Evolutionary conservation across 1,139 yeast species (phyloP), one percentile per base, ranked within the genome.

Genomic region (Yamadazyma songkhlaensis): DNA sequence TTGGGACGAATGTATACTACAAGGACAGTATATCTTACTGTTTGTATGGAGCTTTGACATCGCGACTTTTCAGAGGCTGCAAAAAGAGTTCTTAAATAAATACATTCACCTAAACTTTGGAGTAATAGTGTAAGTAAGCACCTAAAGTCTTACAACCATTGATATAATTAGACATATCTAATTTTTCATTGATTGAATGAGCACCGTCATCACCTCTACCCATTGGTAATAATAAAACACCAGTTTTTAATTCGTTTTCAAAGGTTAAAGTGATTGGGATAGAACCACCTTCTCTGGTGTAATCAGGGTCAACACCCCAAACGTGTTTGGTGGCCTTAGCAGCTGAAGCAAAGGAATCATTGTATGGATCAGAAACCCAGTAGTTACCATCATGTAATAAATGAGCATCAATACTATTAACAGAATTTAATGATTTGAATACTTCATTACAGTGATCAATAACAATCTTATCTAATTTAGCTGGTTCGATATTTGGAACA

Each of bases 151-250:
- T 94, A 57, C 86, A 82, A 45, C 99, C 99, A 58, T 87, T 85
- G 51, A 92, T 81, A 65, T 87, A 94, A 73, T 94, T 94, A 49
- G 85, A 68, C 37, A 88, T 71, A 60, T 94, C 85, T 56, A 94
- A 70, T 72, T 94, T 94, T 67, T 94, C 99, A 59, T 92, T 92
- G 55, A 92, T 88, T 22, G 97, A 88, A 62, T 94, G 99, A 36
- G 99, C 98, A 51, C 98, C 98, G 55, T 94, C 99, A 59, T 92
- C 97, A 53, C 97, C 98, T 66, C 95, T 84, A 50, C 98, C 98
- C 86, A 92, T 86, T 48, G 98, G 98, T 53, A 92, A 77, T 56
- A 92, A 72, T 48, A 92, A 74, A 25, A 90, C 97, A 49, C 82
- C 83, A 29, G 95, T 85, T 53, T 85, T 82, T 56, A 92, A 77